Base-by-base conservation (phyloP, 139 green algal species). In the Protoeuglena noctilucae region DNA sequence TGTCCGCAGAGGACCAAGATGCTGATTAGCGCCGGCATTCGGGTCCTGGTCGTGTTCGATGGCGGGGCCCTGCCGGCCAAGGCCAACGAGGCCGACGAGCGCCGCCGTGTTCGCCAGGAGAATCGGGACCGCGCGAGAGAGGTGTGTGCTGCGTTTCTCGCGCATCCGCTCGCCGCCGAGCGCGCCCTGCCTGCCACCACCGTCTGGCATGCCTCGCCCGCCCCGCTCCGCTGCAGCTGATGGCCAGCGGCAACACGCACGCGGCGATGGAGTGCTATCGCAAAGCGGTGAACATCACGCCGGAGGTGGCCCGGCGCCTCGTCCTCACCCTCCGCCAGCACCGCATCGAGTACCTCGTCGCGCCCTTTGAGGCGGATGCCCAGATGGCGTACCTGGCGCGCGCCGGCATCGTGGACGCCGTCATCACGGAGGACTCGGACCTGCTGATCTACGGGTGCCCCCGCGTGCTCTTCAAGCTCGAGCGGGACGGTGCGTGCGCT, bases 381-480 rank as follows among this genome's bases (percentile, higher is more conserved):
- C 59, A 65, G 51, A n/a, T 65, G n/a, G 50, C 50, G 28, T 60
- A 51, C 59, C 59, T 65, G n/a, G 21, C 51, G 4, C 25, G 16
- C 34, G n/a, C 65, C 4, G 69, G 69, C 4, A 56, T 63, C 29
- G 53, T 77, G 21, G 46, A 48, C 23, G 60, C 53, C 29, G 68
- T 77, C 1, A 48, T 76, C 4, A 77, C 56, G 1, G 69, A 77
- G 43, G 69, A 77, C 41, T 58, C 28, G 3, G 69, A 77, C 43
- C 46, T 77, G 6, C 25, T 77, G 28, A 53, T 53, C 2, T 77
- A 76, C 40, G 69, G 69, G 26, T 77, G 58, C 54, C 21, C 46
- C 9, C 18, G 26, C 2, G n/a, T 77, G 0, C 40, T 77, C 5
- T 77, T 77, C 68, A 77, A 77, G 30, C 52, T 55, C 45, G 56